Base-by-base conservation (phyloP, 169 alveolate genomes). In the Cryptosporidium sp. region DNA sequence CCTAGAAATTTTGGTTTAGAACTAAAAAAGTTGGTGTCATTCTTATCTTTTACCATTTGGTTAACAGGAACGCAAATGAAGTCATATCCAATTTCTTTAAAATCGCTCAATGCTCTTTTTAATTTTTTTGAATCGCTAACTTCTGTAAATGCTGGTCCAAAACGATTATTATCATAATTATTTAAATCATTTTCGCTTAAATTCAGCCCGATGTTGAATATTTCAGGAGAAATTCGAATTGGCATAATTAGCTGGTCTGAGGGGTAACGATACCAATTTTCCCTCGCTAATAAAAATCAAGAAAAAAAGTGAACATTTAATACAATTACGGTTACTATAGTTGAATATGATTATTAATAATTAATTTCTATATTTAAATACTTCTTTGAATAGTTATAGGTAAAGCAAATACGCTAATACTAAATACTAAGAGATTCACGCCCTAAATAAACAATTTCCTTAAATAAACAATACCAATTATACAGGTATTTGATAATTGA, bases 31-130 rank as follows among this genome's bases (percentile, higher is more conserved):
- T 65, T 18, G 5, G 48, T 10, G 33, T 26, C 2, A 9, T n/a
- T 65, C 8, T 26, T n/a, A 2, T 12, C 26, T 26, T 65, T 29
- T 37, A 2, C 8, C 9, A 5, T 58, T 53, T 52, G 58, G 56
- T 37, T 31, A 21, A 62, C 45, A 4, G 89, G 89, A 3, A 80
- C 75, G 44, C 48, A 37, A 44, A 80, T 37, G 42, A 80, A 80
- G 75, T 80, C 89, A 60, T 14, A 80, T 37, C 89, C 89, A 42
- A 62, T 65, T n/a, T 39, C 37, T 44, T 80, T 37, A 62, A 80
- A 10, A 23, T 29, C 42, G 10, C 33, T 62, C 37, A 62, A 61
- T 0, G 62, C 26, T 70, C 26, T 80, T 67, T 45, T 80, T 12
- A 80, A 29, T n/a, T 44, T 26, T 21, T 23, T 42, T 37, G 67